Conservation (phyloP, 106 monocot genomes). For the Dendrobium nobile region DNA sequence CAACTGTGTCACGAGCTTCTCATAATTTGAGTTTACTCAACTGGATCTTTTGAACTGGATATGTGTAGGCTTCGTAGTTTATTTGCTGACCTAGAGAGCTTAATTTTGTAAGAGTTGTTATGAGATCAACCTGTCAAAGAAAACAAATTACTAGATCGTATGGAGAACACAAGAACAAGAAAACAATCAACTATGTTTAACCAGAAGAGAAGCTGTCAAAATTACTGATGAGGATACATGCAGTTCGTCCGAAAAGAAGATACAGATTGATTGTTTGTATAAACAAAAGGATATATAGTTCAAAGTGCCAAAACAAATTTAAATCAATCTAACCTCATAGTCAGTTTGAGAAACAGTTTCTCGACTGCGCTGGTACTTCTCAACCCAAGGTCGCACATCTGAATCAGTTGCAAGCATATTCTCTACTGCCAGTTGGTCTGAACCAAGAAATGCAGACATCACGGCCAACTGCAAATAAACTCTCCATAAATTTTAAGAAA, state of each 20-base stretch:
- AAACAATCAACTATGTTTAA: background rate
- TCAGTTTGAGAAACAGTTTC: constrained; percentile 96
- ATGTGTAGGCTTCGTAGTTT: constrained; percentile 92
- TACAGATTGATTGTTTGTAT: too few species aligned
- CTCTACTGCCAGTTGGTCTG: constrained; percentile 89
- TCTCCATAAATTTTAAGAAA: background rate
- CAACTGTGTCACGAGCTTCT: background rate
- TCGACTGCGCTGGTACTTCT: constrained; percentile 92
- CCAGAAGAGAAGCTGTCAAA: too few species aligned
- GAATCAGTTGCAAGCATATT: constrained; percentile 58
- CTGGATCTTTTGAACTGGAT: constrained; percentile 63
- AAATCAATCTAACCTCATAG: constrained; percentile 62
- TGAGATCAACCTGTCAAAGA: constrained; percentile 72
- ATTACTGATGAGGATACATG: too few species aligned
- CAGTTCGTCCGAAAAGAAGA: too few species aligned
- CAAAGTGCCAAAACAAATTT: background rate
- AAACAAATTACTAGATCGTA: background rate
- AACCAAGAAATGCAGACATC: constrained; percentile 94
- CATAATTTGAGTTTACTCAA: constrained; percentile 75
- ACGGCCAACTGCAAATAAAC: constrained; percentile 67
- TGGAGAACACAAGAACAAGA: background rate
- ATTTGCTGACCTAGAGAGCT: constrained; percentile 82
- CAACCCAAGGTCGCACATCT: constrained; percentile 85
- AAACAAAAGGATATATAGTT: too few species aligned
- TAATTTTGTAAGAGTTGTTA: constrained; percentile 86